phyloP scores from a whole-genome alignment of 306 rosid genomes.

The Lupinus albus region DNA sequence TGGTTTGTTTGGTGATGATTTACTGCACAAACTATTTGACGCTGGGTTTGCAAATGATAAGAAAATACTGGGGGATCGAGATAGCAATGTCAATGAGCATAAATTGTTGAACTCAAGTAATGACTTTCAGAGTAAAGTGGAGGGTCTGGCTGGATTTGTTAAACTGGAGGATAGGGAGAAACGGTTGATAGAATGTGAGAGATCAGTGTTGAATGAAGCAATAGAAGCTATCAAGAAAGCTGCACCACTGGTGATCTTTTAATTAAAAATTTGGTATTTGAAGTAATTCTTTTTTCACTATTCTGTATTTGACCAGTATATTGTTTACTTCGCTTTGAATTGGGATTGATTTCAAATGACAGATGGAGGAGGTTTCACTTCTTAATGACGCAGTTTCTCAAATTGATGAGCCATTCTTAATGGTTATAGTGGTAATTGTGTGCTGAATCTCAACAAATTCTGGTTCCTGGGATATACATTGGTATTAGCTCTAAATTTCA shows the following conservation, averaged over 20 bases:
- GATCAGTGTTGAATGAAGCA: slow-evolving; percentile 68
- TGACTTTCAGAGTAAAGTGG: slow-evolving; percentile 44
- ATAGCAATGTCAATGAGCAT: slow-evolving; percentile 29
- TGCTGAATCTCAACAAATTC: slow-evolving; percentile 98
- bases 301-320: slow-evolving; percentile 39
- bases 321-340: slow-evolving; percentile 45
- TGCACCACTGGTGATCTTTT: slow-evolving; percentile 99
- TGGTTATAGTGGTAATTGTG: slow-evolving; percentile 99
- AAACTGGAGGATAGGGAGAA: slow-evolving; percentile 80
- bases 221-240: slow-evolving; percentile 77
- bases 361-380: slow-evolving; percentile 99
- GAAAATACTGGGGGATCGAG: slow-evolving; percentile 37
- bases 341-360: slow-evolving; percentile 59
- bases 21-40: slow-evolving; percentile 51
- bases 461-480: slow-evolving; percentile 95
- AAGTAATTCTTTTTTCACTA: slow-evolving; percentile 43
- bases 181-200: slow-evolving; percentile 68
- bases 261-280: slow-evolving; percentile 79
- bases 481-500: slow-evolving; percentile 99
- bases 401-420: slow-evolving; percentile 94
- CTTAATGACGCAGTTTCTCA: slow-evolving; percentile 86
- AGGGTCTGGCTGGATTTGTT: slow-evolving; percentile 69
- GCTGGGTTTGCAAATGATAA: slow-evolving; percentile 39
- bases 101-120: slow-evolving; percentile 39
- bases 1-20: slow-evolving; percentile 55